These are phyloP conservation scores for Emergomyces orientalis DNA, from an alignment of 2,329 filamentous ascomycete species.

Conservation along the genomic window DNA sequence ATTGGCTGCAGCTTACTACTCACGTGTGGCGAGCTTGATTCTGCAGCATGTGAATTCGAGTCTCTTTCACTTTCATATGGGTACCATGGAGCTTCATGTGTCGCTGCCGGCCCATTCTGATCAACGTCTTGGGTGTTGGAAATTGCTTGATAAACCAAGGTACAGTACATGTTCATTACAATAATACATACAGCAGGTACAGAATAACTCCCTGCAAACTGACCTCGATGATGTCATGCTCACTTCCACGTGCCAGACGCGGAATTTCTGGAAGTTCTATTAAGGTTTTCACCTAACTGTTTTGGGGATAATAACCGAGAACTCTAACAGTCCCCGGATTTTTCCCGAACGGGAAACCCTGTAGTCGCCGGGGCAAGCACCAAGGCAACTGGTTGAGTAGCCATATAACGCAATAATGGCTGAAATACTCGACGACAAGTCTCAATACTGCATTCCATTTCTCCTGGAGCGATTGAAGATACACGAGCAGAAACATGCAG, in stretches of 20 bases:
- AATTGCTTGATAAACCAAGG: too few relatives aligned
- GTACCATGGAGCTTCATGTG: neutral
- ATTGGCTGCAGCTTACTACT: neutral
- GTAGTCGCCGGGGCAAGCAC: too few relatives aligned
- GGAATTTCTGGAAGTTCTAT: neutral
- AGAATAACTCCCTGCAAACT: too few relatives aligned
- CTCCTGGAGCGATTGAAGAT: constrained; percentile 52
- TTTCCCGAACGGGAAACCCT: neutral
- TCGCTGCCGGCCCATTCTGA: neutral
- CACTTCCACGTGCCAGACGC: neutral
- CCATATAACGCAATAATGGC: constrained; percentile 29
- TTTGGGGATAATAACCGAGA: neutral
- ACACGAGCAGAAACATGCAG: constrained; percentile 39
- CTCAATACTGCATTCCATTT: constrained; percentile 66
- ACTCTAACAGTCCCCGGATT: neutral
- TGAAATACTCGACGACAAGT: constrained; percentile 65
- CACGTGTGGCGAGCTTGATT: neutral
- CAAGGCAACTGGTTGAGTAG: too few relatives aligned
- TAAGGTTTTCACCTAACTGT: neutral
- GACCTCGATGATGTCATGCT: constrained; percentile 2
- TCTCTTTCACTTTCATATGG: neutral
- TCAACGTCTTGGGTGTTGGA: too few relatives aligned
- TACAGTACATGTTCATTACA: too few relatives aligned
- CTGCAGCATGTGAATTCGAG: neutral
- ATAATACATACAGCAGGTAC: too few relatives aligned